These are phyloP conservation scores for Boletus barrowsii DNA, from an alignment of 768 basidiomycete species.

Conservation along the genomic window DNA sequence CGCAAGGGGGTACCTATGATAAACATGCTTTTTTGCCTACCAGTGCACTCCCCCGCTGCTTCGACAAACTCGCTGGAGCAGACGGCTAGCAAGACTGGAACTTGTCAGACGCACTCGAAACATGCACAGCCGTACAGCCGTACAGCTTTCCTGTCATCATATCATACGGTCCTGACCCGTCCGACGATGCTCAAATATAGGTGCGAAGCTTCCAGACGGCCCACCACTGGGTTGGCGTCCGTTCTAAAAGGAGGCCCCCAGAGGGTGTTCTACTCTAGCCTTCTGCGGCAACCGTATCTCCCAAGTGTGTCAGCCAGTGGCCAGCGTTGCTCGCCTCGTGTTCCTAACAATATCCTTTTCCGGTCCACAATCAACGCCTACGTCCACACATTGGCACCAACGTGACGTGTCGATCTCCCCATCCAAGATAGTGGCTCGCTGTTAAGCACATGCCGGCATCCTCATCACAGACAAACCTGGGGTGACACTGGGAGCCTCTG, in stretches of 20 bases:
- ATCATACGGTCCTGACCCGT: neutral
- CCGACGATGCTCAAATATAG: conserved; percentile 5
- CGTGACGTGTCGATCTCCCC: conserved; percentile 23
- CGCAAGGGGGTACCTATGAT: neutral
- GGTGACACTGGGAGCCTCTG: neutral
- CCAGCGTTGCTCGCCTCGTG: conserved; percentile 16
- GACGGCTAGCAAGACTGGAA: neutral
- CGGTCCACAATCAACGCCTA: conserved; percentile 15
- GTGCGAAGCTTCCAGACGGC: conserved; percentile 4
- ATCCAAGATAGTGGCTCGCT: neutral
- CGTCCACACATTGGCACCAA: conserved; percentile 16
- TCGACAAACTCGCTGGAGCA: neutral
- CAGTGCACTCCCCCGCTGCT: neutral
- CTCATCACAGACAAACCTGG: conserved; percentile 9
- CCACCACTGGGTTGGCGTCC: neutral
- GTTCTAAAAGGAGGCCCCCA: conserved; percentile 2
- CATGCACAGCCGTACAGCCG: conserved; percentile 4
- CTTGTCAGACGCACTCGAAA: conserved; percentile 8
- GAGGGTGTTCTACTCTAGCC: neutral
- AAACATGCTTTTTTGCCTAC: too few species aligned
- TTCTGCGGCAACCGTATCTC: conserved; percentile 6
- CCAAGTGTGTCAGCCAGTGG: conserved; percentile 7
- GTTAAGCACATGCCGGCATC: conserved; percentile 14
- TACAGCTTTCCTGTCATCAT: conserved; percentile 4
- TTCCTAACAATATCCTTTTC: conserved; percentile 10